Evolutionary conservation across 106 monocot genomes (phyloP).

Genomic region (Acorus gramineus): DNA sequence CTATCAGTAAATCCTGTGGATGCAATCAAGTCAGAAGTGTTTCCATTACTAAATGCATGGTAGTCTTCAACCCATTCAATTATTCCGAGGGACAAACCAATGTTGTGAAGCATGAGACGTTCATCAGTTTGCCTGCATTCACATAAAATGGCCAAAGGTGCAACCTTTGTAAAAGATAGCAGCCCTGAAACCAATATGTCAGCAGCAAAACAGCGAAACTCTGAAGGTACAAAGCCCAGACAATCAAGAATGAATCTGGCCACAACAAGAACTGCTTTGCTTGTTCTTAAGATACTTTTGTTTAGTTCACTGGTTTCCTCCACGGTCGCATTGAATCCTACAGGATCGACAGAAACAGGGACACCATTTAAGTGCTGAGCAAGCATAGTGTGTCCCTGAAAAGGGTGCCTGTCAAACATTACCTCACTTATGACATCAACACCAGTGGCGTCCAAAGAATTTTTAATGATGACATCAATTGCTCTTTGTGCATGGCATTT

Average conservation of each 20-base stretch:
- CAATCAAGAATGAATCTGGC: conserved; percentile 72
- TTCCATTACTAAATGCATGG: conserved; percentile 30
- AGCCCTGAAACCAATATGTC: conserved; percentile 77
- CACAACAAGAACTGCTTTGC: conserved; percentile 15
- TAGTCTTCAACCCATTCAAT: conserved; percentile 78
- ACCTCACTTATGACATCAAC: not conserved
- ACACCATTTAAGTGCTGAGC: not conserved
- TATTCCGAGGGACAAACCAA: conserved; percentile 84
- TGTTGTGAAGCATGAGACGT: conserved; percentile 87
- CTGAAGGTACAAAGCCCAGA: conserved; percentile 60
- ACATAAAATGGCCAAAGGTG: conserved; percentile 35
- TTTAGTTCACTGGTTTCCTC: not conserved
- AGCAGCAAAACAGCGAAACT: conserved; percentile 67
- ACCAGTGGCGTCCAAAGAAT: conserved; percentile 18
- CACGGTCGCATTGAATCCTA: not conserved
- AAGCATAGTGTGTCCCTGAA: not conserved
- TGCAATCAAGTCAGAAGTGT: conserved; percentile 4
- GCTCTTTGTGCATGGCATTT: conserved; percentile 72
- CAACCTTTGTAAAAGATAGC: conserved; percentile 34
- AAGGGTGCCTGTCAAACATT: not conserved
- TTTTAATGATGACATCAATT: conserved; percentile 42
- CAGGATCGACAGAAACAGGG: not conserved
- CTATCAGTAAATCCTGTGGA: not conserved
- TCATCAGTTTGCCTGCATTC: conserved; percentile 44
- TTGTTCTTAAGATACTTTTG: conserved; percentile 6